Evolutionary conservation across 306 rosid genomes (phyloP).

Genomic region (Leucaena leucocephala): DNA sequence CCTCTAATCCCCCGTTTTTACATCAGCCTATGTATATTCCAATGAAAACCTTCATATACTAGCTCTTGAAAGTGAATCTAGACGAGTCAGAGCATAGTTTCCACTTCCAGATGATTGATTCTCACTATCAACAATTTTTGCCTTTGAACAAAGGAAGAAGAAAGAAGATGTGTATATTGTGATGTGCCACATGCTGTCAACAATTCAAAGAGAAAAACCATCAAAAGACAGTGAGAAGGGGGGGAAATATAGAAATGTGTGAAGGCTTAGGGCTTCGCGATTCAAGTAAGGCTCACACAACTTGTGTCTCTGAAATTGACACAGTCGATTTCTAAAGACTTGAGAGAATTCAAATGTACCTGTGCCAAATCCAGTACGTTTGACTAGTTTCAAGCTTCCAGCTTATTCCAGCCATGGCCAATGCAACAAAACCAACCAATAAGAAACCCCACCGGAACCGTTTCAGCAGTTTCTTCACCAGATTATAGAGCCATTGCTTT

Average conservation of each 20-base stretch:
- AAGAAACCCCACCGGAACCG: constrained; percentile 78
- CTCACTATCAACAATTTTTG: constrained; percentile 33
- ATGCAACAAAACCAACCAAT: constrained; percentile 60
- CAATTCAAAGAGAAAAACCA: constrained; percentile 23
- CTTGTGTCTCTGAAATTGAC: neutral
- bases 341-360: constrained; percentile 40
- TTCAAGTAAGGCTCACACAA: too few species aligned
- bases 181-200: constrained; percentile 89
- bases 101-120: constrained; percentile 22
- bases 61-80: constrained; percentile 38
- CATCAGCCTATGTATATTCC: constrained; percentile 13
- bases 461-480: constrained; percentile 56
- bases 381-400: constrained; percentile 79
- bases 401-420: constrained; percentile 79
- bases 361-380: constrained; percentile 96
- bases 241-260: neutral
- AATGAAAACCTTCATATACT: neutral
- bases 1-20: neutral
- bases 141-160: constrained; percentile 64
- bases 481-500: constrained; percentile 59
- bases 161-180: constrained; percentile 85
- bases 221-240: constrained; percentile 31
- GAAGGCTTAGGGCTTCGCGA: too few species aligned
- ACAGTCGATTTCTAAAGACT: neutral
- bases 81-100: constrained; percentile 43